These are phyloP conservation scores for Tuber aestivum DNA, from an alignment of 495 filamentous ascomycete genomes.

Conservation along the genomic window DNA sequence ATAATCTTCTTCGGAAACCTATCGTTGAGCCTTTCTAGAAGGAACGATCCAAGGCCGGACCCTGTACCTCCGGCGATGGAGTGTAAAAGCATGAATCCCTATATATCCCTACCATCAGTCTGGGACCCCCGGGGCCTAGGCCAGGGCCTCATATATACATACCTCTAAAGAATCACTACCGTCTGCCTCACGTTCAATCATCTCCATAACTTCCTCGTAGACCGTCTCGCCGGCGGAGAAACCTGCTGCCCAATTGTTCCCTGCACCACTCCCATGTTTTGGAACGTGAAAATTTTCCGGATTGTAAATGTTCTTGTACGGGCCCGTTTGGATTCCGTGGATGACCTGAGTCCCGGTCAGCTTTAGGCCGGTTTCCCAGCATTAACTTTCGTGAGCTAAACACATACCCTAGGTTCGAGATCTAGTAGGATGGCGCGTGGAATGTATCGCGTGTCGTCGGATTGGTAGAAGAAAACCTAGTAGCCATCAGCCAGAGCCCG, in stretches of 20 bases:
- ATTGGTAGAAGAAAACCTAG: constrained; percentile 85
- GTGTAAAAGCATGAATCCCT: constrained; percentile 97
- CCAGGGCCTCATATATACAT: constrained; percentile 40
- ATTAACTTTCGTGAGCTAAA: neutral
- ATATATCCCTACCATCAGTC: constrained; percentile 7
- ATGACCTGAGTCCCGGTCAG: constrained; percentile 57
- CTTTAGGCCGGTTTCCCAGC: neutral
- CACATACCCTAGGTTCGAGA: constrained; percentile 76
- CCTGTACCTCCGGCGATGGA: constrained; percentile 97
- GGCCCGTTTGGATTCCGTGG: constrained; percentile 80
- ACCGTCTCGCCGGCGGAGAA: constrained; percentile 88
- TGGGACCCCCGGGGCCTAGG: neutral
- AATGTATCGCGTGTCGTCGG: constrained; percentile 96
- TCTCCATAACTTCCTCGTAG: constrained; percentile 96
- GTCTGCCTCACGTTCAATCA: constrained; percentile 98
- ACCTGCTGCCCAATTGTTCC: constrained; percentile 96
- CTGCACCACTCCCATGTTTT: constrained; percentile 83
- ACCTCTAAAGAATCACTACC: constrained; percentile 95
- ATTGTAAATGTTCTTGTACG: constrained; percentile 98
- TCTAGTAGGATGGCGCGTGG: constrained; percentile 93
- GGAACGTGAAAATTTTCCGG: constrained; percentile 97
- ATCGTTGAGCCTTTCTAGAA: constrained; percentile 95
- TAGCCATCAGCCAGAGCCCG: neutral
- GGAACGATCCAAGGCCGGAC: constrained; percentile 85
- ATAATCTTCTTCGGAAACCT: constrained; percentile 98